These are phyloP conservation scores for Astrothelium subdiscretum DNA, from an alignment of 495 filamentous ascomycete genomes.

Conservation along the genomic window DNA sequence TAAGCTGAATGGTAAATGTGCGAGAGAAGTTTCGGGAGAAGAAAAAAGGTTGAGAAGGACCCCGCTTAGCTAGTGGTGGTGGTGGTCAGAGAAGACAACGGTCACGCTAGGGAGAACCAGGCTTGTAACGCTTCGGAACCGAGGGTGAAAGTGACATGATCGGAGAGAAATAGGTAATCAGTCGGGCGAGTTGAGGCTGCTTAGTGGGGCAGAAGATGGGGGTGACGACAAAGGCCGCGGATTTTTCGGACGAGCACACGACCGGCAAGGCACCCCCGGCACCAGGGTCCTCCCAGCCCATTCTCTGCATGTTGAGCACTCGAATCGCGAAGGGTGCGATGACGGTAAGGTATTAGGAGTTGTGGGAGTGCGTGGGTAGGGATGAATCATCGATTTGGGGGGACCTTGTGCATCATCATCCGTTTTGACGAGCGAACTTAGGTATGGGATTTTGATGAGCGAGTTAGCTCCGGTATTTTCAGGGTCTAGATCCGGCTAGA, in stretches of 20 bases:
- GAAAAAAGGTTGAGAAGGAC: too few relatives aligned
- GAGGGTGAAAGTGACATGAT: neutral
- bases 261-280: neutral
- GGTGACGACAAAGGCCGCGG: neutral
- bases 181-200: neutral
- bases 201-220: neutral
- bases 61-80: neutral
- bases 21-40: too few relatives aligned
- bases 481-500: slow-evolving; percentile 1
- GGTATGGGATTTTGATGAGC: too few relatives aligned
- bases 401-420: neutral
- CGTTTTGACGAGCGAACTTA: too few relatives aligned
- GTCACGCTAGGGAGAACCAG: neutral
- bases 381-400: neutral
- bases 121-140: neutral
- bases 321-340: neutral
- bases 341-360: neutral
- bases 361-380: neutral
- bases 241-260: neutral
- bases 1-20: too few relatives aligned
- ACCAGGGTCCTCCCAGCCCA: too few relatives aligned
- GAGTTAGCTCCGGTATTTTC: neutral
- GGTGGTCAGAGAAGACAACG: neutral
- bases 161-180: neutral
- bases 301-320: neutral